Base-by-base conservation (phyloP, 257 asterid species). In the Striga asiatica region DNA sequence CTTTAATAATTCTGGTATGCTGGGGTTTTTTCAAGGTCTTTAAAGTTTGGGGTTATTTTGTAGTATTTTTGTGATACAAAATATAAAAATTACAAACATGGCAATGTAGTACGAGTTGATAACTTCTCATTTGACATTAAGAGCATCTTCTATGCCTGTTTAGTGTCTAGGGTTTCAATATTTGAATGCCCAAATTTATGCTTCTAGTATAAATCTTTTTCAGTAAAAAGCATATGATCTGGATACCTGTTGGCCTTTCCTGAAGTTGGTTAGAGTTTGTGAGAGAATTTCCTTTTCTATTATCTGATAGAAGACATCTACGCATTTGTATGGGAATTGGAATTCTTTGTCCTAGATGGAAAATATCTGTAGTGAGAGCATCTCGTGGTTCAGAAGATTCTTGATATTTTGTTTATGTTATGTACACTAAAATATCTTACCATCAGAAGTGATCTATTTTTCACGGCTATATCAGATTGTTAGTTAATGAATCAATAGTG, bases 1-100 rank as follows among this genome's bases (percentile, higher is more conserved):
- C 94, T 67, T 62, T 85, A 87, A 84, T 75, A 70, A 76, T 92
- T 72, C 79, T 88, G 93, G 99, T 92, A 83, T 22, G 94, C n/a
- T n/a, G 67, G 12, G 58, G 21, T 66, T 48, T 51, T 68, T 60
- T 48, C 37, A 20, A 31, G 28, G 49, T 55, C 50, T 50, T 50
- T 50, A n/a, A 51, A 54, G 13, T 41, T 50, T 66, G 38, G 34
- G 51, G 48, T 27, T 19, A 35, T 4, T 9, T 58, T 45, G 13
- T 62, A 20, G 23, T 20, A 18, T 65, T 45, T 54, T 20, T 42
- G 47, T 59, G 32, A 16, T 52, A 28, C 50, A 41, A 59, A 35
- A 43, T 51, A 41, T 12, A 38, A 17, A 29, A 16, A 11, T 14
- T 55, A 19, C 31, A 34, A 21, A 27, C 23, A 28, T 39, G 56